phyloP scores from a whole-genome alignment of 83 land plant genomes.

The Diphasiastrum complanatum region DNA sequence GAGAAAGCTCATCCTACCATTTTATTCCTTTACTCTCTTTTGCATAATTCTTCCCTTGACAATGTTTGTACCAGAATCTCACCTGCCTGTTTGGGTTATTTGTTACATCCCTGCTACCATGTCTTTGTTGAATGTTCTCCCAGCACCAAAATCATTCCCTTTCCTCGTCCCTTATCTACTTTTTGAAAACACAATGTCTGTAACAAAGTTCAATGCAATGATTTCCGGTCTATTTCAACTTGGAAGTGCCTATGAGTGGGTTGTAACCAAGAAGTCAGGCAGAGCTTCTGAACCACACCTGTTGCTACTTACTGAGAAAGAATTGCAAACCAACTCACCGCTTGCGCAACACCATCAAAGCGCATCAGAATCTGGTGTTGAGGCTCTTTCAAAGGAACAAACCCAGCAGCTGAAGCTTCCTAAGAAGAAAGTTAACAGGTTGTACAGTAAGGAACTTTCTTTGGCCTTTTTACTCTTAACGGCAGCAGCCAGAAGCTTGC shows the following conservation, averaged over 20 bases:
- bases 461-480: slow-evolving; percentile 59
- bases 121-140: slow-evolving; percentile 65
- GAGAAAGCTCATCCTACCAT: slow-evolving; percentile 58
- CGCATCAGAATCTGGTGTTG: slow-evolving; percentile 40
- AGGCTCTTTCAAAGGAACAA: slow-evolving; percentile 23
- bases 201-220: slow-evolving; percentile 73
- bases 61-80: slow-evolving; percentile 60
- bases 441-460: slow-evolving; percentile 50
- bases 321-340: neutral
- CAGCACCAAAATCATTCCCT: slow-evolving; percentile 53
- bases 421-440: slow-evolving; percentile 47
- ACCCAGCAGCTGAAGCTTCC: slow-evolving; percentile 5
- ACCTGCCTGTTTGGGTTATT: slow-evolving; percentile 57
- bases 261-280: slow-evolving; percentile 60
- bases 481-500: slow-evolving; percentile 49
- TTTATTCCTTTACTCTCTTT: slow-evolving; percentile 72
- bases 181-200: slow-evolving; percentile 66
- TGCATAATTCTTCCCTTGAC: slow-evolving; percentile 72
- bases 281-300: slow-evolving; percentile 63
- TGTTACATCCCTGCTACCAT: slow-evolving; percentile 61
- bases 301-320: slow-evolving; percentile 28
- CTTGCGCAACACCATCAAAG: slow-evolving; percentile 35
- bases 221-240: slow-evolving; percentile 70
- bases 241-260: slow-evolving; percentile 65
- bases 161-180: slow-evolving; percentile 69